These are phyloP conservation scores for Umbelopsis sp. DNA, from an alignment of 371 early-diverging fungal species.

Conservation along the genomic window DNA sequence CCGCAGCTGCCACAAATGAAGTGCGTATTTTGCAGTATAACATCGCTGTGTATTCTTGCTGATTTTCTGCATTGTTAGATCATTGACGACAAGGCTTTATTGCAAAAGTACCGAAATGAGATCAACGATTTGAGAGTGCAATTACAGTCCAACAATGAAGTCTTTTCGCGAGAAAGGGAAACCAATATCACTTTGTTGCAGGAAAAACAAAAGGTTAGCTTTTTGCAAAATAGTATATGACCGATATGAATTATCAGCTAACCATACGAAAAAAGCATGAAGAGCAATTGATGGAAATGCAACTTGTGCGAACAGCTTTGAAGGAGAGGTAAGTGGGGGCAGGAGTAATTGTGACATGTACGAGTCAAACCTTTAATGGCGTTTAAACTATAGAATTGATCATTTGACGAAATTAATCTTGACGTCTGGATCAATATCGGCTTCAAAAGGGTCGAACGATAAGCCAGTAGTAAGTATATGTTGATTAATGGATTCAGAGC, in stretches of 20 bases:
- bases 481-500: neutral
- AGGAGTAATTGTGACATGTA: neutral
- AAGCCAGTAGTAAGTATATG: neutral
- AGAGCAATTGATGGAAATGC: conserved; percentile 74
- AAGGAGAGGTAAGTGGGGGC: conserved; percentile 72
- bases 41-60: neutral
- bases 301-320: conserved; percentile 72
- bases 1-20: conserved; percentile 69
- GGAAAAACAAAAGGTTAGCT: conserved; percentile 41
- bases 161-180: conserved; percentile 50
- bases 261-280: conserved; percentile 55
- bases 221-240: neutral
- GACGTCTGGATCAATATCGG: conserved; percentile 48
- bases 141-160: conserved; percentile 59
- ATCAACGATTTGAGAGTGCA: conserved; percentile 83
- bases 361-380: neutral
- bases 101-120: conserved; percentile 84
- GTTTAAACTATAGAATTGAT: conserved; percentile 33
- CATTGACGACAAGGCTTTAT: conserved; percentile 83
- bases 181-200: conserved; percentile 32
- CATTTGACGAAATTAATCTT: conserved; percentile 85
- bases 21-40: conserved; percentile 20
- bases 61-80: conserved; percentile 32
- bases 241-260: neutral
- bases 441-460: neutral